A percentile compares a stretch with the other conserved stretches of the same genome.
phyloP scores from a whole-genome alignment of 768 basidiomycete species.

The Rhodotorula paludigena region DNA sequence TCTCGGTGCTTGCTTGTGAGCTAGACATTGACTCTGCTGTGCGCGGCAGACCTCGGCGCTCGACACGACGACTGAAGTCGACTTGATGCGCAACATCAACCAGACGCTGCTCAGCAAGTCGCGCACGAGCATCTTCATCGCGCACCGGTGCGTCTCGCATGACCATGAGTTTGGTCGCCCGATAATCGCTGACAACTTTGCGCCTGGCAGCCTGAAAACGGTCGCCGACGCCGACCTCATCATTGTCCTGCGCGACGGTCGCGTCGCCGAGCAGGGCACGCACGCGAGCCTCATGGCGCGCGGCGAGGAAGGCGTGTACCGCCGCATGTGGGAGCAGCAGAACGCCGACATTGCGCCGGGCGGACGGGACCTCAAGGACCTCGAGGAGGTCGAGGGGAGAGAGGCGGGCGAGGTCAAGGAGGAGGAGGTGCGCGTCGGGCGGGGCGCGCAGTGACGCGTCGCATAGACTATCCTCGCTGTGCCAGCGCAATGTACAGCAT shows the following conservation, averaged over 20 bases:
- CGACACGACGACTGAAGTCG: constrained; percentile 89
- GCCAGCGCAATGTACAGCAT: too few species aligned
- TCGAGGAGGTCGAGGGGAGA: constrained; percentile 39
- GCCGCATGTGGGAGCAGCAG: constrained; percentile 38
- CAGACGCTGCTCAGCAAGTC: constrained; percentile 65
- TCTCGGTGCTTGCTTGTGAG: not conserved
- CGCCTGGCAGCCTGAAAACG: constrained; percentile 58
- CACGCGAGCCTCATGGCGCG: constrained; percentile 74
- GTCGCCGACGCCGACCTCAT: constrained; percentile 85
- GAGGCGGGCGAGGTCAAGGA: constrained; percentile 49
- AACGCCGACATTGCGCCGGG: constrained; percentile 14
- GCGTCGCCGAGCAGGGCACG: constrained; percentile 85
- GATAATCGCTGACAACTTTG: too few species aligned
- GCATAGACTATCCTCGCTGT: too few species aligned
- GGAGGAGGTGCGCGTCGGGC: too few species aligned
- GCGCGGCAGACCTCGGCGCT: constrained; percentile 76
- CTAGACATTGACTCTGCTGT: not conserved
- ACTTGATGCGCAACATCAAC: constrained; percentile 92
- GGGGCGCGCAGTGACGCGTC: too few species aligned
- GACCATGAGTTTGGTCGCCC: too few species aligned
- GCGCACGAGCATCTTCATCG: constrained; percentile 93
- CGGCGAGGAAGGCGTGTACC: constrained; percentile 53
- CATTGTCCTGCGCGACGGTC: constrained; percentile 85
- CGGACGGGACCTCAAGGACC: constrained; percentile 51
- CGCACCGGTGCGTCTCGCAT: constrained; percentile 62